Evolutionary conservation across 2,329 filamentous ascomycete genomes (phyloP).

Genomic region (Ophiostoma himal-ulmi): DNA sequence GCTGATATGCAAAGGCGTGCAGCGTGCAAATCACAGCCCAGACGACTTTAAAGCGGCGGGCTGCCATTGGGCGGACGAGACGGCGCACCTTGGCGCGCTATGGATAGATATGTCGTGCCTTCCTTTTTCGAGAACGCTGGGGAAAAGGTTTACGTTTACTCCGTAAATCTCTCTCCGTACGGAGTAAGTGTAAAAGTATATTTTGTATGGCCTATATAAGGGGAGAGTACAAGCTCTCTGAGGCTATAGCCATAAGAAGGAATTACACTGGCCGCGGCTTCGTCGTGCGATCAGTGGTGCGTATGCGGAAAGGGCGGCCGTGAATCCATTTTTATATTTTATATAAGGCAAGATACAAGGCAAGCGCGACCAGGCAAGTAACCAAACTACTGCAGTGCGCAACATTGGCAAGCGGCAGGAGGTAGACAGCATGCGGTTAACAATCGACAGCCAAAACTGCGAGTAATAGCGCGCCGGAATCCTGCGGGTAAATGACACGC

Average conservation of each 20-base stretch:
- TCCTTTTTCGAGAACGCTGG: background rate
- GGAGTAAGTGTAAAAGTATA: background rate
- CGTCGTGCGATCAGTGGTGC: background rate
- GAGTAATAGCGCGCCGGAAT: constrained; percentile 20
- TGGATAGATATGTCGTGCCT: background rate
- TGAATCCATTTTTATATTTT: no score
- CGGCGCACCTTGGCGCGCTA: constrained; percentile 17
- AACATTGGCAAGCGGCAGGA: background rate
- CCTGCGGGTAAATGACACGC: constrained; percentile 19
- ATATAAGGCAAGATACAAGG: background rate
- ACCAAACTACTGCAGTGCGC: background rate
- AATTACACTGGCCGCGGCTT: constrained; percentile 2
- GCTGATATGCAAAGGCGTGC: constrained; percentile 2
- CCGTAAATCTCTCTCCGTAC: background rate
- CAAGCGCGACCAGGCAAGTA: background rate
- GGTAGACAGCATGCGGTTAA: no score
- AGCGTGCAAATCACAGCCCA: constrained; percentile 8
- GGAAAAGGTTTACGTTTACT: constrained; percentile 1
- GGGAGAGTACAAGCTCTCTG: background rate
- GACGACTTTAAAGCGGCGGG: constrained; percentile 13
- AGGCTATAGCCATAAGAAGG: background rate
- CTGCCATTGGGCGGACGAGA: constrained; percentile 17
- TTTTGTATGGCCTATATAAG: background rate
- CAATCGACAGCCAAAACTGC: constrained; percentile 13
- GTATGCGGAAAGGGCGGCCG: background rate